These are phyloP conservation scores for Neurospora tetrasperma DNA, from an alignment of 495 filamentous ascomycete genomes.

Conservation along the genomic window DNA sequence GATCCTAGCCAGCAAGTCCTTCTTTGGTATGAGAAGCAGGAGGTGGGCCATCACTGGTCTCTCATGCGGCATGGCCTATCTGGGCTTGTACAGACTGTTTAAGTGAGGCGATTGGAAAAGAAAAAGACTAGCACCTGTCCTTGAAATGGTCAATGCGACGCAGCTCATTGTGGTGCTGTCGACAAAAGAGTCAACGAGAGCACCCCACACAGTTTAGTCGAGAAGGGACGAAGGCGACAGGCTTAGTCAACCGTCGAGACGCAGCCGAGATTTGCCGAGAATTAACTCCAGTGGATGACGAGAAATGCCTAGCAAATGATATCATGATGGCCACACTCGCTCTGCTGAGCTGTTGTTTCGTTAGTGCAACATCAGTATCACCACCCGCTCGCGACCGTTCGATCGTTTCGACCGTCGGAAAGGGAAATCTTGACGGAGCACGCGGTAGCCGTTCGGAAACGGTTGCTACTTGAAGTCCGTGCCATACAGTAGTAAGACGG, in stretches of 20 bases:
- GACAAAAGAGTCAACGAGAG: neutral
- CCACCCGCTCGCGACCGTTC: neutral
- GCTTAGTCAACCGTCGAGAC: neutral
- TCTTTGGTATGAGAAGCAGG: constrained; percentile 68
- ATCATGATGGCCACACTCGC: neutral
- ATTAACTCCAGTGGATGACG: neutral
- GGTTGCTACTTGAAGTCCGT: neutral
- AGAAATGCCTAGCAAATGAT: neutral
- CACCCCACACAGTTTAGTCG: neutral
- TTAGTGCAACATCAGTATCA: neutral
- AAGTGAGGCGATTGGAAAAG: constrained; percentile 8
- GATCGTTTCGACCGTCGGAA: neutral
- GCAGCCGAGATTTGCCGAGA: neutral
- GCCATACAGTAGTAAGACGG: neutral
- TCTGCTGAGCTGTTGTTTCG: neutral
- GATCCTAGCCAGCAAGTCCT: constrained; percentile 59
- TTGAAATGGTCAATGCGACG: neutral
- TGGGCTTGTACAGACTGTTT: constrained; percentile 47
- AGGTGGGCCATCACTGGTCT: constrained; percentile 60
- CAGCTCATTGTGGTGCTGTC: neutral
- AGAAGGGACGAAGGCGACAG: neutral
- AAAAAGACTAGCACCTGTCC: neutral
- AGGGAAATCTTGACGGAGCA: neutral
- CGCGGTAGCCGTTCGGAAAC: neutral
- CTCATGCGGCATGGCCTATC: constrained; percentile 54